Evolutionary conservation across 2,329 filamentous ascomycete species (phyloP), one percentile per base, ranked within the genome.

Genomic region (Penicillium sumatraense): DNA sequence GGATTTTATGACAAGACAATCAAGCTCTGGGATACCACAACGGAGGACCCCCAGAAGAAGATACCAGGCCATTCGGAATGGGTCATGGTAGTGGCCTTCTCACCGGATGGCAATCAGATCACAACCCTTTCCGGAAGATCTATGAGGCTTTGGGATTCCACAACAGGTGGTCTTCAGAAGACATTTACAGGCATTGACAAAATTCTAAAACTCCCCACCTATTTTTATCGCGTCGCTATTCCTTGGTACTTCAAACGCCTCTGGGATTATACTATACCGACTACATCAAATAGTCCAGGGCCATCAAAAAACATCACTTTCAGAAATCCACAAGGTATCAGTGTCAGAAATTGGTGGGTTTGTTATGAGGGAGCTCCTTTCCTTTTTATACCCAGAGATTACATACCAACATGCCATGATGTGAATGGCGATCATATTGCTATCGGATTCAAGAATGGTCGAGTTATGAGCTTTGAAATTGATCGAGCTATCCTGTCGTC

Each of bases 1-100:
- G 51, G 31, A 5, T 42, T 16, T 9, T 14, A 26, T 21, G 53
- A 60, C 33, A 33, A 40, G 2, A 59, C 58, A 5, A 42, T 56
- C 9, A 41, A 42, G 10, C 44, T 63, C n/a, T 61, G 58, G 58
- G 46, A 60, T 52, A 20, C 45, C 9, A 23, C 27, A 4, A 51
- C 33, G n/a, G 55, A 51, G 5, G 27, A 21, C 13, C 33, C 44
- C 31, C 29, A 35, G 2, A 50, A 29, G 16, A 36, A 47, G 20
- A 31, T 57, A 1, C 23, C 40, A 26, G 47, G 55, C n/a, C 47
- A 57, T 44, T 51, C 40, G 9, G 44, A 35, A 23, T 23, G 26
- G 33, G 33, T 57, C 23, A 48, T 29, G 20, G 16, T 41, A 21
- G 33, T 54, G 26, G 52, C 48, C 13, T 51, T 57, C 35, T 57